phyloP scores from a whole-genome alignment of 164 flowering plant species.

The Sedum album region DNA sequence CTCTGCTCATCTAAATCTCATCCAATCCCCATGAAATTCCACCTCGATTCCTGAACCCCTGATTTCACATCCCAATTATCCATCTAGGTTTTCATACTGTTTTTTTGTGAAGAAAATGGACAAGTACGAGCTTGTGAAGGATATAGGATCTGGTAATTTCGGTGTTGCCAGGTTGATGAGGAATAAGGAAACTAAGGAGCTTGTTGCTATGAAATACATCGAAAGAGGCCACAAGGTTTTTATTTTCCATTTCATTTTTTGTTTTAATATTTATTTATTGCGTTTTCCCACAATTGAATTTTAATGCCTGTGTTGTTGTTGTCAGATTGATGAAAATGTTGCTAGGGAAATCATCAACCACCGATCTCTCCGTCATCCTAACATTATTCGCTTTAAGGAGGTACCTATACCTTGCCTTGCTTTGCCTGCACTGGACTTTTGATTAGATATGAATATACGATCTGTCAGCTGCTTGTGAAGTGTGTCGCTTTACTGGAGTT shows the following conservation, averaged over 20 bases:
- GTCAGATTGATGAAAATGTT: constrained; percentile 2
- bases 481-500: neutral
- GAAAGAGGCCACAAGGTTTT: constrained; percentile 9
- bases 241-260: neutral
- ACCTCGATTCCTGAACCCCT: neutral
- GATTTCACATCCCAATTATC: neutral
- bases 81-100: neutral
- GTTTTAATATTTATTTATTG: neutral
- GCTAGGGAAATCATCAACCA: constrained; percentile 7
- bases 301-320: neutral
- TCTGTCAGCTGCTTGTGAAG: neutral
- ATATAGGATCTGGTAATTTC: constrained; percentile 11
- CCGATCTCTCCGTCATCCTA: neutral
- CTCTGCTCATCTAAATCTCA: too few species aligned
- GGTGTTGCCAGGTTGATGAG: constrained; percentile 8
- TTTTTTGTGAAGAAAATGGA: neutral
- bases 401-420: neutral
- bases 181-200: constrained; percentile 9
- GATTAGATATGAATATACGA: neutral
- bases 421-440: neutral
- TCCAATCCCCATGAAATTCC: neutral
- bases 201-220: constrained; percentile 10
- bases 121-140: constrained; percentile 11
- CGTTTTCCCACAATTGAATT: neutral
- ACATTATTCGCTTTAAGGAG: constrained; percentile 2